Percentiles rank a stretch among this genome's conserved stretches.
These are phyloP conservation scores for Imleria badia DNA, from an alignment of 768 basidiomycete species.

Conservation along the genomic window DNA sequence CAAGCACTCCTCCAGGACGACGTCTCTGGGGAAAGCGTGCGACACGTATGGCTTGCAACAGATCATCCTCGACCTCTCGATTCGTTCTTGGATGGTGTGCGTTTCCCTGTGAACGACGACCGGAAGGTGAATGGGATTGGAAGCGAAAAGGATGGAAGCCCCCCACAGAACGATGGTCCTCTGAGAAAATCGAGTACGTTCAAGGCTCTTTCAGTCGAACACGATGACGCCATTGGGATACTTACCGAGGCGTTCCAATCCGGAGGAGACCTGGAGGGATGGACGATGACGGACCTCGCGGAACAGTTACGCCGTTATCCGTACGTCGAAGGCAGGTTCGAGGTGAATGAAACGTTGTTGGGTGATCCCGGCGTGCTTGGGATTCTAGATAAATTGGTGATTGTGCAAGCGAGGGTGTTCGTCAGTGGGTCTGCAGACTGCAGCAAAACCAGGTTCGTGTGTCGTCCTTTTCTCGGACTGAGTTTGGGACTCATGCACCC, in stretches of 20 bases:
- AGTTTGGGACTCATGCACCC: background rate
- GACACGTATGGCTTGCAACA: constrained; percentile 54
- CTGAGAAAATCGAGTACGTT: constrained; percentile 47
- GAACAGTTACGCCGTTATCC: constrained; percentile 33
- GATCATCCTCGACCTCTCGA: constrained; percentile 42
- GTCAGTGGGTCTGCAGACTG: constrained; percentile 49
- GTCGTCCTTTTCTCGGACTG: background rate
- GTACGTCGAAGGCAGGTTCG: constrained; percentile 21
- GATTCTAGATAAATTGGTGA: constrained; percentile 58
- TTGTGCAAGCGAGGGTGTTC: constrained; percentile 48
- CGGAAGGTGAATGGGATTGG: background rate
- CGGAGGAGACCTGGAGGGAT: constrained; percentile 38
- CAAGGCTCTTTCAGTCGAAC: constrained; percentile 38
- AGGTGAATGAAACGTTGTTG: constrained; percentile 32
- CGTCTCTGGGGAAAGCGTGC: constrained; percentile 29
- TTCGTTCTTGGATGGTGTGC: background rate
- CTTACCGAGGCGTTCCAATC: constrained; percentile 44
- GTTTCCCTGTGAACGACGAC: constrained; percentile 19
- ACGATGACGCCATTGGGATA: constrained; percentile 45
- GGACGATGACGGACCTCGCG: constrained; percentile 45
- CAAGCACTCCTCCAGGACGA: constrained; percentile 33
- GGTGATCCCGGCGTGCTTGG: constrained; percentile 51
- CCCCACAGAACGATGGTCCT: background rate
- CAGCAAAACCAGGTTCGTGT: constrained; percentile 45
- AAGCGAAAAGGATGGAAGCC: background rate